A percentile compares a stretch with the other conserved stretches of the same genome.
phyloP scores from a whole-genome alignment of 2,329 filamentous ascomycete genomes.

The Mycosphaerelloides madeirae region DNA sequence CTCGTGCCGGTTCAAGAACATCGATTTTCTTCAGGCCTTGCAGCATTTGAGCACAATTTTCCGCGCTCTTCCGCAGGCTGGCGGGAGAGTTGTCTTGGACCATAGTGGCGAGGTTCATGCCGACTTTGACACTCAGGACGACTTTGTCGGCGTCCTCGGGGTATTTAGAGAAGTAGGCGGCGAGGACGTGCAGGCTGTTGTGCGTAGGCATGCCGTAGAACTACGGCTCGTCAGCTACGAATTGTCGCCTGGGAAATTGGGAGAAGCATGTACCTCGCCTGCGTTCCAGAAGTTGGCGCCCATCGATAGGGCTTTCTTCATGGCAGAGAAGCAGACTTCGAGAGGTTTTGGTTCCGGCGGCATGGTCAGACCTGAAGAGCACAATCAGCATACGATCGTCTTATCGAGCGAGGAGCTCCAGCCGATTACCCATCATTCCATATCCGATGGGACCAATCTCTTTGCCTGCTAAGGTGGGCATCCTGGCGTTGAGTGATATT shows the following conservation, averaged over 20 bases:
- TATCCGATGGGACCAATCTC: no score
- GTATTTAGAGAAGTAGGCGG: constrained; percentile 45
- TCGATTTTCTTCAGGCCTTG: constrained; percentile 42
- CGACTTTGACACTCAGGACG: constrained; percentile 44
- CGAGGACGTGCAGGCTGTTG: constrained; percentile 40
- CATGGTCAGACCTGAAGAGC: no score
- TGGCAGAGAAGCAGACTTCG: no score
- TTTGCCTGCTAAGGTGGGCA: no score
- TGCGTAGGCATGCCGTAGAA: no score
- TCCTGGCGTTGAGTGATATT: no score
- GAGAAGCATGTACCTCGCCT: constrained; percentile 44
- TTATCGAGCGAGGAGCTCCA: no score
- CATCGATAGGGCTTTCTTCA: not conserved
- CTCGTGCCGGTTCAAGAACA: constrained; percentile 39
- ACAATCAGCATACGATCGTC: no score
- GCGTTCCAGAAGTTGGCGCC: constrained; percentile 47
- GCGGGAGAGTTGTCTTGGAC: constrained; percentile 38
- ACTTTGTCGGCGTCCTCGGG: constrained; percentile 46
- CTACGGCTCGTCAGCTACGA: no score
- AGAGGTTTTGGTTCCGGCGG: no score
- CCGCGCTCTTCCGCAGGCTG: constrained; percentile 37
- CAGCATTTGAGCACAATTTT: constrained; percentile 38
- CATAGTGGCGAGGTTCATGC: constrained; percentile 40
- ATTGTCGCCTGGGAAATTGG: no score
- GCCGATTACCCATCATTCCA: no score